These are phyloP conservation scores for Crithidia thermophila DNA, from an alignment of 208 protist species.

Conservation along the genomic window DNA sequence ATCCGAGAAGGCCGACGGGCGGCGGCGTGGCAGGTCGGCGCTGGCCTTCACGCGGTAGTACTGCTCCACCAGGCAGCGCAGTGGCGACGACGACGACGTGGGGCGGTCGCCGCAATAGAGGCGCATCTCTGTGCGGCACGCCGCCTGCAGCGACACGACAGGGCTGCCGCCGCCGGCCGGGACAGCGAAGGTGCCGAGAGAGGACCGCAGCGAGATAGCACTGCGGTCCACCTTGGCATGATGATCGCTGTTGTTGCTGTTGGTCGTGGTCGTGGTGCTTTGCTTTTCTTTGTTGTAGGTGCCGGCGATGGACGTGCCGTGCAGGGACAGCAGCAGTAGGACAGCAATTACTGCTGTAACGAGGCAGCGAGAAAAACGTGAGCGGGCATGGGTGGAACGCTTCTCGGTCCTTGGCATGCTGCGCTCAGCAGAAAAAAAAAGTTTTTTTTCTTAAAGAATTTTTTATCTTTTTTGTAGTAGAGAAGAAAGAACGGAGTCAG, in stretches of 20 bases:
- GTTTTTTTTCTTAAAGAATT: too few species aligned
- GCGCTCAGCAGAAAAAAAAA: slow-evolving; percentile 19
- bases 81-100: background rate
- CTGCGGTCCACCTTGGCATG: background rate
- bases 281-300: background rate
- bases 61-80: slow-evolving; percentile 34
- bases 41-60: slow-evolving; percentile 7
- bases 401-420: slow-evolving; percentile 10
- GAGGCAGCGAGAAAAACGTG: slow-evolving; percentile 12
- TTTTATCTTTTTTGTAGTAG: too few species aligned
- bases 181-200: slow-evolving; percentile 4
- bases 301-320: slow-evolving; percentile 26
- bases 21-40: background rate
- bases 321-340: slow-evolving; percentile 21
- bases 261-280: background rate
- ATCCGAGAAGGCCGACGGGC: slow-evolving; percentile 22
- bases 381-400: background rate
- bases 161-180: background rate
- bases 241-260: background rate
- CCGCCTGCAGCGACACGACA: slow-evolving; percentile 23
- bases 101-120: slow-evolving; percentile 21
- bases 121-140: slow-evolving; percentile 33
- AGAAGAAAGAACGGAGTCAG: background rate
- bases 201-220: background rate
- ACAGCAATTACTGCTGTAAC: slow-evolving; percentile 7